Base-by-base conservation (phyloP, 805 yeast genomes). In the Groenewaldozyma tartarivorans region DNA sequence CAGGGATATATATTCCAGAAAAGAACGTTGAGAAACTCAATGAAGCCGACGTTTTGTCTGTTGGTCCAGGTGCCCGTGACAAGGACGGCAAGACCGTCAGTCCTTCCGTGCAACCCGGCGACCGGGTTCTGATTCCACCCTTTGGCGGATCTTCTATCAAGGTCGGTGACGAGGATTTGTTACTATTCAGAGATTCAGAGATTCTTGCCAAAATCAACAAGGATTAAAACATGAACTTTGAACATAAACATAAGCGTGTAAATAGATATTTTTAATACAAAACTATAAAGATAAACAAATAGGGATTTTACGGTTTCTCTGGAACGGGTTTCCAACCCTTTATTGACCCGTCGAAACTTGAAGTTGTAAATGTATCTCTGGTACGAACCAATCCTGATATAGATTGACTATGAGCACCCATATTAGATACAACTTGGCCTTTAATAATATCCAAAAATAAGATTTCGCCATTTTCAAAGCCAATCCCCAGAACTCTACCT, bases 1-100 rank as follows among this genome's bases (percentile, higher is more conserved):
- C 92, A 35, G 97, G 97, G 58, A 75, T 88, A 57, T 84, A 77
- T 67, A 81, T 88, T 52, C 97, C 97, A 48, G 96, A 88, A 68
- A 87, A 87, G 74, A 88, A 90, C 72, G 94, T 81, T 55, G 90
- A 85, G 63, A 92, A 90, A 69, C 75, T 87, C 59, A 84, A 84
- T 72, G 83, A 86, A 66, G 98, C 88, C 47, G 79, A 79, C 42
- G 97, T 90, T 39, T 66, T 90, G 50, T 90, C 97, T 44, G 86
- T 88, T 49, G 98, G 98, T 47, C 97, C 97, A 41, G 98, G 98
- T 53, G 72, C 75, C 60, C 67, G 79, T 45, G 81, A 82, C 67
- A 67, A 74, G 44, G 74, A 78, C 43, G 97, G 97, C 50, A 70
- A 79, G 57, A 62, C 77, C 49, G 71, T 85, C 42, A 71, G 77